Conservation (phyloP, 768 basidiomycete species). For the Gymnopilus dilepis region DNA sequence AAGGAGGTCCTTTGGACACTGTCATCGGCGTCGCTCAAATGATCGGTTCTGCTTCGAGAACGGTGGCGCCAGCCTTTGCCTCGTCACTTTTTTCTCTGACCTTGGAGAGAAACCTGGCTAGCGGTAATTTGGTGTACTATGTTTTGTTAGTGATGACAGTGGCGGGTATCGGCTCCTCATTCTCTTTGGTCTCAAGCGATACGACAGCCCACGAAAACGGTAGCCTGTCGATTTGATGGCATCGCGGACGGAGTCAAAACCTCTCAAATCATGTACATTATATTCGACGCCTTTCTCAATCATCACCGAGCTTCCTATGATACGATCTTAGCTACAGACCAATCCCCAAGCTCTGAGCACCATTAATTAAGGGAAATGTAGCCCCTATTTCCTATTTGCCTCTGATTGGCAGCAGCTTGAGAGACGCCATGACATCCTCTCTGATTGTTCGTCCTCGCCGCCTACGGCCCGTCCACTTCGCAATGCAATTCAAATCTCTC, state of each 20-base stretch:
- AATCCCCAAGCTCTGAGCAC: too few relatives aligned
- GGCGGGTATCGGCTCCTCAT: constrained; percentile 34
- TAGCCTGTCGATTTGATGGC: too few relatives aligned
- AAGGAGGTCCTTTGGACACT: constrained; percentile 49
- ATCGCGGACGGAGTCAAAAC: too few relatives aligned
- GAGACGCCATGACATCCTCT: neutral
- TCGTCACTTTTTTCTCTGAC: constrained; percentile 64
- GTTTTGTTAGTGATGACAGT: constrained; percentile 35
- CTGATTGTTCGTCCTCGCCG: constrained; percentile 1
- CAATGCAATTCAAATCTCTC: constrained; percentile 4
- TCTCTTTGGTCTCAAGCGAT: constrained; percentile 24
- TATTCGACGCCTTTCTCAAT: too few relatives aligned
- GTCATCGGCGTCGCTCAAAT: constrained; percentile 64
- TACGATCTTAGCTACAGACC: too few relatives aligned
- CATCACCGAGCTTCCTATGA: too few relatives aligned
- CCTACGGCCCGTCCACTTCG: constrained; percentile 7
- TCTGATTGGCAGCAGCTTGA: constrained; percentile 22
- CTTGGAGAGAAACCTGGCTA: constrained; percentile 45
- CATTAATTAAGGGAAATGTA: too few relatives aligned
- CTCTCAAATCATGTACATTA: too few relatives aligned
- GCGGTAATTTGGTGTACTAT: constrained; percentile 51
- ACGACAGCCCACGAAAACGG: too few relatives aligned
- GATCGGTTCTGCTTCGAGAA: constrained; percentile 49
- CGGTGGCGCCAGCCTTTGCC: constrained; percentile 57
- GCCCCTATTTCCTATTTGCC: constrained; percentile 8